Base-by-base conservation (phyloP, 139 green algal species). In the Chlorella sp. region DNA sequence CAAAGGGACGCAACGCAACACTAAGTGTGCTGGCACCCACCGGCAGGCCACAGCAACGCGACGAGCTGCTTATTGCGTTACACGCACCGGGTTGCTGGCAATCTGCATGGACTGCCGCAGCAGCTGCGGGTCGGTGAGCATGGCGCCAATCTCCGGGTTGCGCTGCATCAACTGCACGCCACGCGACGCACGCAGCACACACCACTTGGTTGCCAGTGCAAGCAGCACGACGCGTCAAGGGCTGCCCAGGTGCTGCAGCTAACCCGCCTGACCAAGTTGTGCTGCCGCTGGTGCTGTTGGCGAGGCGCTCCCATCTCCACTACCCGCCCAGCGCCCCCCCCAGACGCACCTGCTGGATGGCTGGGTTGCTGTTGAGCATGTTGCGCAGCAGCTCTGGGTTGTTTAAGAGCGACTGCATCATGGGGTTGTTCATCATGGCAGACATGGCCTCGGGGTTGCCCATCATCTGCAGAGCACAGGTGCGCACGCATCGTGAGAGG, bases 101-200 rank as follows among this genome's bases (percentile, higher is more conserved):
- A 93, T 78, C 14, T 89, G 82, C 70, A 96, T 75, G 62, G 89
- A 90, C 67, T 97, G 83, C 0, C 91, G 86, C 35, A 99, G 74
- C 62, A 90, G 76, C 35, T 90, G 79, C 1, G 95, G 95, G 83
- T 99, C 92, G 68, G 91, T 94, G 3, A 99, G 73, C 31, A 95
- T 71, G 68, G 95, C 89, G 0, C 75, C 83, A n/a, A 99, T 72
- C 81, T 99, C 87, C 3, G 92, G 93, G 80, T 97, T 93, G n/a
- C 76, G 72, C 36, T 97, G 90, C 82, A 96, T 94, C 36, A 97
- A 31, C 81, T 91, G 80, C 49, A 72, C n/a, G n/a, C n/a, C n/a
- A n/a, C n/a, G n/a, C n/a, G n/a, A n/a, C n/a, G n/a, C n/a, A n/a
- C 55, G 55, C 55, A 63, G 3, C 17, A 14, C 26, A 31, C 17